phyloP scores from a whole-genome alignment of 805 yeast genomes.

The Pichia insulana region DNA sequence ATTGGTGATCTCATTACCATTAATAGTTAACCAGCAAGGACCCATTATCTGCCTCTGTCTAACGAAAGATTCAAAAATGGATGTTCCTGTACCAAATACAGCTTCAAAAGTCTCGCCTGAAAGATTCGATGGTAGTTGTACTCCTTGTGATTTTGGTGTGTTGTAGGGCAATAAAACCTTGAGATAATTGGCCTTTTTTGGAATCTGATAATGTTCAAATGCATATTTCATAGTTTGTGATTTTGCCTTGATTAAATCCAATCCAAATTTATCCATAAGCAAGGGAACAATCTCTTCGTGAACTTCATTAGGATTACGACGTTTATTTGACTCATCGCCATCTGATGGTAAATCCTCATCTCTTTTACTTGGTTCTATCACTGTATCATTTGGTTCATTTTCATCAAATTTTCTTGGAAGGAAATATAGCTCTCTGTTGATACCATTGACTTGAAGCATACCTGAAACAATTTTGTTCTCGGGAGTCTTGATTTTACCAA shows the following conservation, averaged over 20 bases:
- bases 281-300: constrained; percentile 68
- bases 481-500: constrained; percentile 66
- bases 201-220: constrained; percentile 75
- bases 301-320: constrained; percentile 52
- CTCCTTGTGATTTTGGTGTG: constrained; percentile 44
- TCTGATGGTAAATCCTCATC: constrained; percentile 32
- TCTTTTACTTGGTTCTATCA: constrained; percentile 15
- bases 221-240: constrained; percentile 75
- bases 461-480: constrained; percentile 60
- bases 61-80: constrained; percentile 78
- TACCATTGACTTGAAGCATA: constrained; percentile 63
- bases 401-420: constrained; percentile 48
- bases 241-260: constrained; percentile 56
- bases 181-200: constrained; percentile 70
- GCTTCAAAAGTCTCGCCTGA: constrained; percentile 70
- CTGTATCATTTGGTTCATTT: constrained; percentile 24
- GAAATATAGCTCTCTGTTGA: constrained; percentile 66
- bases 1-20: constrained; percentile 49
- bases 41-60: constrained; percentile 84
- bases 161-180: constrained; percentile 69
- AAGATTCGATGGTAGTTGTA: constrained; percentile 49
- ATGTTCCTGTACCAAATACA: constrained; percentile 71
- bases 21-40: constrained; percentile 89
- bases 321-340: constrained; percentile 18
- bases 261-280: constrained; percentile 52